These are phyloP conservation scores for Alternaria alternata DNA, from an alignment of 2,329 filamentous ascomycete genomes.

Conservation along the genomic window DNA sequence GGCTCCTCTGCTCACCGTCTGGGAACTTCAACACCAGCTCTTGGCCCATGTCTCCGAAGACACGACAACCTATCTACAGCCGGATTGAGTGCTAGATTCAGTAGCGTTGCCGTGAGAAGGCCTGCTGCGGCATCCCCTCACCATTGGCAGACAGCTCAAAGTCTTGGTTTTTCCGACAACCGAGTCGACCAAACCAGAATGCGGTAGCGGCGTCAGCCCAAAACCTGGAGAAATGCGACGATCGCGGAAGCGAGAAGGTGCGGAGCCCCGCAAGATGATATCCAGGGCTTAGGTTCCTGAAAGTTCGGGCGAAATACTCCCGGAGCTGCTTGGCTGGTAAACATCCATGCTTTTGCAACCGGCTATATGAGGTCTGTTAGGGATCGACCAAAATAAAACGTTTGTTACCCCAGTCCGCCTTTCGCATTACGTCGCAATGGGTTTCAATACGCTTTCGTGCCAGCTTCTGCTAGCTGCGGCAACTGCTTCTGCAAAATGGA, in stretches of 20 bases:
- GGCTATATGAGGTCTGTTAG: constrained; percentile 31
- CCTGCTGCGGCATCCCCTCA: constrained; percentile 3
- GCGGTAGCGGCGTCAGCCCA: constrained; percentile 17
- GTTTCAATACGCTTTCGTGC: constrained; percentile 27
- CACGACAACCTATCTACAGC: background rate
- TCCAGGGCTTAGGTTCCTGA: constrained; percentile 27
- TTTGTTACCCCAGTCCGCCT: constrained; percentile 5
- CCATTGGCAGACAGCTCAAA: background rate
- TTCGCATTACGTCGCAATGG: constrained; percentile 19
- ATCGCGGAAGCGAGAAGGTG: constrained; percentile 20
- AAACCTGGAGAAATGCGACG: constrained; percentile 34
- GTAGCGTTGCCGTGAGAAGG: background rate
- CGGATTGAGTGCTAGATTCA: background rate
- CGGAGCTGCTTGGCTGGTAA: constrained; percentile 38
- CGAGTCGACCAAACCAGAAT: constrained; percentile 9
- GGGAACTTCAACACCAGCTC: background rate
- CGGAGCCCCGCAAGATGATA: constrained; percentile 35
- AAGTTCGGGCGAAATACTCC: constrained; percentile 32
- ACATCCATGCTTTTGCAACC: constrained; percentile 17
- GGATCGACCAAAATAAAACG: constrained; percentile 2
- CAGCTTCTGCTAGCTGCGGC: constrained; percentile 35
- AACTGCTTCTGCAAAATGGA: constrained; percentile 59
- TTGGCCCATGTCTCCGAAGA: constrained; percentile 2
- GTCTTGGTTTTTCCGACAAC: constrained; percentile 29
- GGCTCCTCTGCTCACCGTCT: background rate